phyloP scores from a whole-genome alignment of 1,284 basidiomycete genomes.

The Laetiporus sulphureus region DNA sequence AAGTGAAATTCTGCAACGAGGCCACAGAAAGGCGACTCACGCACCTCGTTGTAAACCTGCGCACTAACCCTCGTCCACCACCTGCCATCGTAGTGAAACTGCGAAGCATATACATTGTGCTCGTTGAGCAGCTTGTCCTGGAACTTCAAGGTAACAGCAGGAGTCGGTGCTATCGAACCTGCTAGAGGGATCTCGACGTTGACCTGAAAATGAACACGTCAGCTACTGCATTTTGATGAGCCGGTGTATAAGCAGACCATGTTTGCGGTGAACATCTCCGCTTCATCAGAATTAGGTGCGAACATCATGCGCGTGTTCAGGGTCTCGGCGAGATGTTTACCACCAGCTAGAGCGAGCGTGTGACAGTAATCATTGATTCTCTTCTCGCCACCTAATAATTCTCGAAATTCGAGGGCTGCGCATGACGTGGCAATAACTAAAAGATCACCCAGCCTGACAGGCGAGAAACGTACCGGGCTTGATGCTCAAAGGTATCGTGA shows the following conservation, averaged over 20 bases:
- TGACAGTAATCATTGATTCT: slow-evolving; percentile 73
- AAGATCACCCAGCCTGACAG: too few relatives aligned
- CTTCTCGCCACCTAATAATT: slow-evolving; percentile 77
- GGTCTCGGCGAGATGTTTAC: slow-evolving; percentile 51
- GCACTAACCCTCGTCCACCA: slow-evolving; percentile 67
- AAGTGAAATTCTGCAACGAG: neutral
- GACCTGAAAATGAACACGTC: slow-evolving; percentile 27
- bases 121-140: slow-evolving; percentile 30
- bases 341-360: slow-evolving; percentile 64
- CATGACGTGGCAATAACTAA: neutral
- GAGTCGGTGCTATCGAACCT: slow-evolving; percentile 18
- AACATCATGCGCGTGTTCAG: slow-evolving; percentile 60
- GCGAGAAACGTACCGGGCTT: slow-evolving; percentile 32
- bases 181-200: slow-evolving; percentile 54
- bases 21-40: neutral
- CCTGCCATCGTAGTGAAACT: slow-evolving; percentile 46
- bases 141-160: slow-evolving; percentile 27
- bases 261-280: slow-evolving; percentile 55
- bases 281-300: slow-evolving; percentile 41
- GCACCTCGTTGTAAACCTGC: slow-evolving; percentile 41
- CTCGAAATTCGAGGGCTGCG: slow-evolving; percentile 66
- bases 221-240: neutral
- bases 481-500: slow-evolving; percentile 44
- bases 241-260: slow-evolving; percentile 44
- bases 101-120: slow-evolving; percentile 32